Conservation (phyloP, 129 eudicot species). For the Tagetes erecta region DNA sequence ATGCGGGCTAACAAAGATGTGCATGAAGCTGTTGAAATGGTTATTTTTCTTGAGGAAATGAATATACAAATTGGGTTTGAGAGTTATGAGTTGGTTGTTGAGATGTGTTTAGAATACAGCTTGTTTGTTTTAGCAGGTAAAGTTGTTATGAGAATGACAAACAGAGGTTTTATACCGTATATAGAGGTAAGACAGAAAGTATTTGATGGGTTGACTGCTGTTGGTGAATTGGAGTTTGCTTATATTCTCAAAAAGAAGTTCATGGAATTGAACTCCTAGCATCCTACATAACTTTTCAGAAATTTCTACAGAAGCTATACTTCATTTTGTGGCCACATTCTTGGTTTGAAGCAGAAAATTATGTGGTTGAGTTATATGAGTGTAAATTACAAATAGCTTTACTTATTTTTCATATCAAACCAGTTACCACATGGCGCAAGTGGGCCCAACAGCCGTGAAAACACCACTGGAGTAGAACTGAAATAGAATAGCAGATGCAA, state of each 20-base stretch:
- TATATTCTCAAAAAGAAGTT: conserved; percentile 63
- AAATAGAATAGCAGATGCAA: conserved; percentile 45
- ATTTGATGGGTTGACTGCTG: conserved; percentile 57
- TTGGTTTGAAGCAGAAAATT: neutral
- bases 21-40: conserved; percentile 63
- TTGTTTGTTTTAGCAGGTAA: conserved; percentile 75
- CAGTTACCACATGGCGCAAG: neutral
- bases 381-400: conserved; percentile 6
- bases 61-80: conserved; percentile 61
- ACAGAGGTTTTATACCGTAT: conserved; percentile 72
- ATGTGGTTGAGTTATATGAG: neutral
- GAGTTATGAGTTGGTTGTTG: conserved; percentile 61
- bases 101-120: conserved; percentile 62
- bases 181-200: conserved; percentile 69
- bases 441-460: conserved; percentile 45
- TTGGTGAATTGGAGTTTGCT: conserved; percentile 72
- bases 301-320: neutral
- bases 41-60: conserved; percentile 55
- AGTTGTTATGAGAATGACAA: conserved; percentile 59
- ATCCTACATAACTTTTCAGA: neutral
- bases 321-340: neutral
- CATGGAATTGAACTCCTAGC: conserved; percentile 62
- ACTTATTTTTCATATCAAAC: too few relatives aligned
- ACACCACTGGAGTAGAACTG: conserved; percentile 51
- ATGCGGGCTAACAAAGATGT: conserved; percentile 63